Conservation (phyloP, 2,329 filamentous ascomycete species). For the Phoma sp. region DNA sequence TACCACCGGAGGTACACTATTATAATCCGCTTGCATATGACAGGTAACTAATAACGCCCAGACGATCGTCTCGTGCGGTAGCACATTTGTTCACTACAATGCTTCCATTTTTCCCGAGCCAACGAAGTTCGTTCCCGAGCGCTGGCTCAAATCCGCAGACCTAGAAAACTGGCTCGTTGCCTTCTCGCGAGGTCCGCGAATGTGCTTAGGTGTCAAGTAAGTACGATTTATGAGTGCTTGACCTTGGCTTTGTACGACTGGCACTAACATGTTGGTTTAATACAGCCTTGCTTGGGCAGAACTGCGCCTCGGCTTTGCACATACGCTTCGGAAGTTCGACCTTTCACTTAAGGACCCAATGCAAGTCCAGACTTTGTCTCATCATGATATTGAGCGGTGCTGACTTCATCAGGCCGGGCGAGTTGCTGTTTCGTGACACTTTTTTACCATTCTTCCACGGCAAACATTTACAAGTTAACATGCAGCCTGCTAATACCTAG, state of each 20-base stretch:
- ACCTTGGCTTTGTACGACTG: not conserved
- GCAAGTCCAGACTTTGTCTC: slow-evolving; percentile 18
- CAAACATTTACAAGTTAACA: slow-evolving; percentile 27
- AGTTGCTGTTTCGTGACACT: slow-evolving; percentile 29
- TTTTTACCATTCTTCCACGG: slow-evolving; percentile 34
- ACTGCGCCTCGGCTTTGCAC: slow-evolving; percentile 40
- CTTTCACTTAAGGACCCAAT: slow-evolving; percentile 29
- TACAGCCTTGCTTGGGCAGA: slow-evolving; percentile 45
- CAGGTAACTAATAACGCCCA: slow-evolving; percentile 3
- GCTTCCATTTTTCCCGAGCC: slow-evolving; percentile 41
- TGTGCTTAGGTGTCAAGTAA: slow-evolving; percentile 42
- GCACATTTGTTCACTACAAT: slow-evolving; percentile 46
- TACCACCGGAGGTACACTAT: slow-evolving; percentile 31
- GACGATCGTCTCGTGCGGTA: slow-evolving; percentile 40
- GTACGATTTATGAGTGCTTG: slow-evolving; percentile 10
- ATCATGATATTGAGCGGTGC: no score
- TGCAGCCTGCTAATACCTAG: no score
- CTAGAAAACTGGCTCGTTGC: slow-evolving; percentile 42
- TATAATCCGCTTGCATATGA: not conserved
- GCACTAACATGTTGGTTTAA: not conserved
- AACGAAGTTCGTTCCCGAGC: slow-evolving; percentile 39
- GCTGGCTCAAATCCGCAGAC: slow-evolving; percentile 38
- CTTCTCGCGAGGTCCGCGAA: slow-evolving; percentile 48
- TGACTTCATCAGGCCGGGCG: slow-evolving; percentile 21
- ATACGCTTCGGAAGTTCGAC: slow-evolving; percentile 43